Evolutionary conservation across 2,329 filamentous ascomycete species (phyloP).

Genomic region (Nothopassalora personata): DNA sequence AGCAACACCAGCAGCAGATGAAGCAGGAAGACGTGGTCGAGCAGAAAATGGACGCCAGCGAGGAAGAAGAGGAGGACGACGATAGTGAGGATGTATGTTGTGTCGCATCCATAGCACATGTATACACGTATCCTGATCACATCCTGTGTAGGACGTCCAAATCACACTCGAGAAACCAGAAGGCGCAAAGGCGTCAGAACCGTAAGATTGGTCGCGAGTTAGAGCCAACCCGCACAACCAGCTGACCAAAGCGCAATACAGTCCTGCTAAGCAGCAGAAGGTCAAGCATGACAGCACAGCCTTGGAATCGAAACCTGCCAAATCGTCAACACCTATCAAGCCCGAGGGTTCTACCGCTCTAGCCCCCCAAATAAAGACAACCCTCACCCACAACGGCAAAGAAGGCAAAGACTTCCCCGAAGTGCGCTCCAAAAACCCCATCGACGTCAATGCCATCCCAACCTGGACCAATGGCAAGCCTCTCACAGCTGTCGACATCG

Average conservation of each 20-base stretch:
- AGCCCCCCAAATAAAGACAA: slow-evolving; percentile 26
- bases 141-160: slow-evolving; percentile 43
- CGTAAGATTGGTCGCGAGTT: slow-evolving; percentile 10
- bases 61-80: slow-evolving; percentile 42
- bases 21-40: slow-evolving; percentile 31
- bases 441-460: slow-evolving; percentile 80
- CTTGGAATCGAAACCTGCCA: slow-evolving; percentile 12
- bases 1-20: slow-evolving; percentile 23
- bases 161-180: slow-evolving; percentile 48
- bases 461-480: slow-evolving; percentile 70
- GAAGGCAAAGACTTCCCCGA: slow-evolving; percentile 61
- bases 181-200: slow-evolving; percentile 26
- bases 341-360: slow-evolving; percentile 17
- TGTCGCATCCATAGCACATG: neutral
- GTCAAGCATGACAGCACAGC: slow-evolving; percentile 8
- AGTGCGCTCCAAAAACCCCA: slow-evolving; percentile 57
- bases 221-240: neutral
- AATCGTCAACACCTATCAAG: slow-evolving; percentile 15
- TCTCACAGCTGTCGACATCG: slow-evolving; percentile 53
- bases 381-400: slow-evolving; percentile 43
- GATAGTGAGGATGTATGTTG: slow-evolving; percentile 36
- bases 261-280: slow-evolving; percentile 13
- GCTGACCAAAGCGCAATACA: neutral
- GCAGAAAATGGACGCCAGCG: slow-evolving; percentile 43
- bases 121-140: slow-evolving; percentile 4